Percentiles rank a stretch among this genome's conserved stretches.
Evolutionary conservation across 345 rosid species (phyloP).

Genomic region (Kandelia obovata): DNA sequence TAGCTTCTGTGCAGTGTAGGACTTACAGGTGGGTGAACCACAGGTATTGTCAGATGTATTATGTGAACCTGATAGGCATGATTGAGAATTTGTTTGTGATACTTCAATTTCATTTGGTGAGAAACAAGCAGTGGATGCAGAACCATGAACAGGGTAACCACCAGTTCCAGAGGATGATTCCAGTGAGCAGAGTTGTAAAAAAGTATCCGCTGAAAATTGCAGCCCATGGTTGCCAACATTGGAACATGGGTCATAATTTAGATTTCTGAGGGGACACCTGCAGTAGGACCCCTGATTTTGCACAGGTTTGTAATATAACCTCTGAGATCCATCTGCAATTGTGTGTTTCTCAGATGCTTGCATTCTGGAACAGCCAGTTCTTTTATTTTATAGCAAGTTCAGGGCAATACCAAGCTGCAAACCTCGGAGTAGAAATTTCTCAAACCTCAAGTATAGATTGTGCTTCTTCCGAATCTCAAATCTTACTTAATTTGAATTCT

Average conservation of each 20-base stretch:
- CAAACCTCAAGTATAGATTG: constrained; percentile 9
- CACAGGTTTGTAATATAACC: constrained; percentile 37
- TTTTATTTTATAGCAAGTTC: constrained; percentile 3
- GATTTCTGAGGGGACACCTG: constrained; percentile 37
- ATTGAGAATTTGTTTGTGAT: constrained; percentile 40
- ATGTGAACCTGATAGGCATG: constrained; percentile 33
- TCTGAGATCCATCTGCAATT: constrained; percentile 31
- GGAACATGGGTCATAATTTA: constrained; percentile 27
- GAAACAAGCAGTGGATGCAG: constrained; percentile 60
- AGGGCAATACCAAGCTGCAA: constrained; percentile 11
- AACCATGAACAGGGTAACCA: constrained; percentile 31
- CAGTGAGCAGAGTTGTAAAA: constrained; percentile 46
- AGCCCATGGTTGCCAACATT: constrained; percentile 39
- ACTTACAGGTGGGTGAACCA: constrained; percentile 50
- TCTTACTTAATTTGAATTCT: neutral
- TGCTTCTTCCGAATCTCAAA: neutral
- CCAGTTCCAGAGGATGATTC: constrained; percentile 58
- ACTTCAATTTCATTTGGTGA: constrained; percentile 49
- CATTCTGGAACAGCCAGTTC: constrained; percentile 26
- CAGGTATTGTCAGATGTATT: constrained; percentile 49
- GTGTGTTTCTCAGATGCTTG: constrained; percentile 44
- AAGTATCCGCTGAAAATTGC: constrained; percentile 37
- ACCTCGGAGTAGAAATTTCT: constrained; percentile 14
- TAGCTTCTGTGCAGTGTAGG: constrained; percentile 55
- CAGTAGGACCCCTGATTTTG: constrained; percentile 29